Percentiles rank a stretch among this genome's conserved stretches.
These are phyloP conservation scores for Stromatinia cepivora DNA, from an alignment of 2,329 filamentous ascomycete genomes.

Conservation along the genomic window DNA sequence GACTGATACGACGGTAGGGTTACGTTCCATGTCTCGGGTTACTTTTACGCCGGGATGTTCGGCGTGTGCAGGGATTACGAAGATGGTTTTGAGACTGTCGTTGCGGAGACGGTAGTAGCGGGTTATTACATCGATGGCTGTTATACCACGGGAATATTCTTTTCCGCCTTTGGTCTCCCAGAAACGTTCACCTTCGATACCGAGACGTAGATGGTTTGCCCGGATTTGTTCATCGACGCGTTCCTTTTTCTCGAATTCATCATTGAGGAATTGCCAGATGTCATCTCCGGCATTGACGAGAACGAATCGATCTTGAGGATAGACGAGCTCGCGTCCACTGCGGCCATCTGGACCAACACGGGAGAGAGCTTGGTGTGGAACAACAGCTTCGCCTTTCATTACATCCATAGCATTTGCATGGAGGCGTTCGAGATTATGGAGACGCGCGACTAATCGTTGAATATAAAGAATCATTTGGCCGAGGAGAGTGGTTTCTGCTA, in stretches of 20 bases:
- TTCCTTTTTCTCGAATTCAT: constrained; percentile 44
- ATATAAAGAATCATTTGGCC: constrained; percentile 58
- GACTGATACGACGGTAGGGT: constrained; percentile 44
- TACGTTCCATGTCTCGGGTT: constrained; percentile 49
- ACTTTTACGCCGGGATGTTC: constrained; percentile 48
- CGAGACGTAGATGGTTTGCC: constrained; percentile 43
- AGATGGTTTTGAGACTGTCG: constrained; percentile 47
- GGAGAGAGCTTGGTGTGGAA: constrained; percentile 55
- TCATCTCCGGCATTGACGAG: constrained; percentile 57
- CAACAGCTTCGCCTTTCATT: constrained; percentile 51
- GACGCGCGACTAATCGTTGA: constrained; percentile 54
- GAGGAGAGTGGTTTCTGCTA: constrained; percentile 53
- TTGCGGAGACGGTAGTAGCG: constrained; percentile 54
- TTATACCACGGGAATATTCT: constrained; percentile 45
- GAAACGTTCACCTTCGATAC: constrained; percentile 46
- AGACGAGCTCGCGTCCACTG: constrained; percentile 50
- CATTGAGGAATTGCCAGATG: constrained; percentile 50
- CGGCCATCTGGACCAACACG: constrained; percentile 54
- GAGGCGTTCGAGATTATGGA: constrained; percentile 57
- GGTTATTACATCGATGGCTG: constrained; percentile 51
- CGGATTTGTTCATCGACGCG: constrained; percentile 44
- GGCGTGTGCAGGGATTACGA: constrained; percentile 53
- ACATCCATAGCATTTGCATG: constrained; percentile 54
- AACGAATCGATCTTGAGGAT: constrained; percentile 57
- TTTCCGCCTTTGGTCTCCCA: constrained; percentile 29